These are phyloP conservation scores for Senecio squalidus DNA, from an alignment of 140 eudicot genomes.

Conservation along the genomic window DNA sequence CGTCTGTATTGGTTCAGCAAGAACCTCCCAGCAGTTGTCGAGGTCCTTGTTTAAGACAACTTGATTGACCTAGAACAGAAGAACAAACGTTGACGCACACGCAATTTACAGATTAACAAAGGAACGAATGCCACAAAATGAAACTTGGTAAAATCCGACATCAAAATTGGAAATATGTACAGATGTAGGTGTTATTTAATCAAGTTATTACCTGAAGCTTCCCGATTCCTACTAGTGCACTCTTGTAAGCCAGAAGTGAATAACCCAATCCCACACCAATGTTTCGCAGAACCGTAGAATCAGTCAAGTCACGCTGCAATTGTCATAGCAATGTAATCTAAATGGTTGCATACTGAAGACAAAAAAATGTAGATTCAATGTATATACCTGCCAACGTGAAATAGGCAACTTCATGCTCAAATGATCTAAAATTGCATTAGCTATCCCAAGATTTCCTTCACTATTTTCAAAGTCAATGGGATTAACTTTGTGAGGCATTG, in stretches of 20 bases:
- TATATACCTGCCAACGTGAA: conserved; percentile 91
- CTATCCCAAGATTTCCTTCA: conserved; percentile 89
- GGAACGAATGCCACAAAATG: too few species aligned
- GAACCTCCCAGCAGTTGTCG: conserved; percentile 92
- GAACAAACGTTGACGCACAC: neutral
- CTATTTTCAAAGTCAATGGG: conserved; percentile 97
- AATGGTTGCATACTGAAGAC: conserved; percentile 4
- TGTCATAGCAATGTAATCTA: conserved; percentile 1
- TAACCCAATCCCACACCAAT: conserved; percentile 88
- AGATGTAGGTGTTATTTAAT: neutral
- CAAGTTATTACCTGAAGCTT: conserved; percentile 83
- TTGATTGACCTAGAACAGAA: conserved; percentile 69
- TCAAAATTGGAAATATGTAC: too few species aligned
- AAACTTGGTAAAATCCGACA: too few species aligned
- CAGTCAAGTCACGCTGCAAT: conserved; percentile 92
- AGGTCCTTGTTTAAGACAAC: conserved; percentile 61
- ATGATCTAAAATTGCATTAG: conserved; percentile 68
- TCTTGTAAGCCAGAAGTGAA: conserved; percentile 78
- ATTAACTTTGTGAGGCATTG: conserved; percentile 98
- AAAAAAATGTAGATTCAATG: neutral
- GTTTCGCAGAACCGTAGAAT: conserved; percentile 94
- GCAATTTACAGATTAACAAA: neutral
- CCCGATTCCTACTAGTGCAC: conserved; percentile 73
- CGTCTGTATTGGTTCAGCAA: conserved; percentile 97
- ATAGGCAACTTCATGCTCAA: conserved; percentile 76